These are phyloP conservation scores for Claviceps digitariae DNA, from an alignment of 2,329 filamentous ascomycete species.

Conservation along the genomic window DNA sequence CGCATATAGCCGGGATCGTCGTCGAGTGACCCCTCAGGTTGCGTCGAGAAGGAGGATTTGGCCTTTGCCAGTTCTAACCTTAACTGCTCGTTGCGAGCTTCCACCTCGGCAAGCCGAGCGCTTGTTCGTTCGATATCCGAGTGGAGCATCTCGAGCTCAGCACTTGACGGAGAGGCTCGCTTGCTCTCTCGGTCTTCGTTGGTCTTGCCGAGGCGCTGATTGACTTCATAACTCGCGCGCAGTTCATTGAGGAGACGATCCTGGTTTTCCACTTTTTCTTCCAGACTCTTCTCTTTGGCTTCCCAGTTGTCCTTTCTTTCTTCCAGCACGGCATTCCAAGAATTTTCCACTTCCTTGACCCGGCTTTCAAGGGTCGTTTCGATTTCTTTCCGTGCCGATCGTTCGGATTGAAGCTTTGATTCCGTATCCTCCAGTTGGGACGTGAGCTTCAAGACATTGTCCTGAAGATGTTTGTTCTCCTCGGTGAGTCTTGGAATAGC, in stretches of 20 bases:
- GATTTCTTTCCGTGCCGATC: slow-evolving; percentile 55
- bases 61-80: slow-evolving; percentile 81
- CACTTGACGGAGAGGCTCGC: slow-evolving; percentile 59
- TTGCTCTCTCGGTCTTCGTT: slow-evolving; percentile 46
- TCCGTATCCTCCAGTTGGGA: slow-evolving; percentile 75
- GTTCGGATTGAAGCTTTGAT: slow-evolving; percentile 64
- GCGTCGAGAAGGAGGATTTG: slow-evolving; percentile 52
- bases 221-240: slow-evolving; percentile 95
- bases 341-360: slow-evolving; percentile 79
- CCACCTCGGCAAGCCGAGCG: slow-evolving; percentile 73
- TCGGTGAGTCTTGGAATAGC: slow-evolving; percentile 78
- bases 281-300: slow-evolving; percentile 77
- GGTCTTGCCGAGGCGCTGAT: slow-evolving; percentile 68
- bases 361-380: slow-evolving; percentile 66
- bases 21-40: slow-evolving; percentile 53
- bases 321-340: slow-evolving; percentile 77
- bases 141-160: slow-evolving; percentile 86
- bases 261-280: slow-evolving; percentile 90
- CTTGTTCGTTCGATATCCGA: slow-evolving; percentile 86
- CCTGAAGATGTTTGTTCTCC: slow-evolving; percentile 80
- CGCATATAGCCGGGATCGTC: slow-evolving; percentile 84
- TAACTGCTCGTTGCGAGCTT: slow-evolving; percentile 88
- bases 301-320: slow-evolving; percentile 97
- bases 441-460: slow-evolving; percentile 61
- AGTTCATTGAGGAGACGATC: slow-evolving; percentile 85